These are phyloP conservation scores for Violaceomyces palustris DNA, from an alignment of 1,284 basidiomycete species.

Conservation along the genomic window DNA sequence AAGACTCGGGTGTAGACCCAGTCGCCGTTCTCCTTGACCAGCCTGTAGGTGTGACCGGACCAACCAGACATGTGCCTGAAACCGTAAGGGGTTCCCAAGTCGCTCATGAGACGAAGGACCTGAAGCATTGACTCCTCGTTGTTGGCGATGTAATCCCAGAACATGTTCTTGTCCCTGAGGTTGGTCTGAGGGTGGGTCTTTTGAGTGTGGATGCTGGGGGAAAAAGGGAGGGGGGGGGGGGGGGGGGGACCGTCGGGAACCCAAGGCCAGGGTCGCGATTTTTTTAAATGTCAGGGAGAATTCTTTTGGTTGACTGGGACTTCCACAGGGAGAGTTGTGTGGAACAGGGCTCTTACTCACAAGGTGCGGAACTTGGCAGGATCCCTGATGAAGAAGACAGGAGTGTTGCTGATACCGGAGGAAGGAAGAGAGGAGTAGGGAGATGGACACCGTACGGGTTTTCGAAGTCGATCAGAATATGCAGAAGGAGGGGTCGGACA, in stretches of 20 bases:
- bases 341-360: too few relatives aligned
- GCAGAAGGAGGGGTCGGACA: too few relatives aligned
- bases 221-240: too few relatives aligned
- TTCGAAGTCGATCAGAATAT: too few relatives aligned
- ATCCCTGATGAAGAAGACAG: slow-evolving; percentile 39
- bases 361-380: slow-evolving; percentile 38
- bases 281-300: too few relatives aligned
- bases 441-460: too few relatives aligned
- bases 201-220: slow-evolving; percentile 44
- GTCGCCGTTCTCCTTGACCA: slow-evolving; percentile 33
- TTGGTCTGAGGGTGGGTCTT: slow-evolving; percentile 33
- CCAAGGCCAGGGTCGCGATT: too few relatives aligned
- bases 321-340: too few relatives aligned
- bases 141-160: slow-evolving; percentile 34
- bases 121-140: slow-evolving; percentile 32
- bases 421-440: too few relatives aligned
- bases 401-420: too few relatives aligned
- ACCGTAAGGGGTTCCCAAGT: slow-evolving; percentile 25
- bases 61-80: slow-evolving; percentile 35
- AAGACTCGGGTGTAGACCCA: slow-evolving; percentile 38
- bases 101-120: slow-evolving; percentile 32
- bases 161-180: slow-evolving; percentile 19
- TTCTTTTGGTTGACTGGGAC: too few relatives aligned
- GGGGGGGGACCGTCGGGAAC: too few relatives aligned
- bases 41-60: slow-evolving; percentile 39